These are phyloP conservation scores for Triticum dicoccoides DNA, from an alignment of 176 grass and related monocot genomes.

Conservation along the genomic window DNA sequence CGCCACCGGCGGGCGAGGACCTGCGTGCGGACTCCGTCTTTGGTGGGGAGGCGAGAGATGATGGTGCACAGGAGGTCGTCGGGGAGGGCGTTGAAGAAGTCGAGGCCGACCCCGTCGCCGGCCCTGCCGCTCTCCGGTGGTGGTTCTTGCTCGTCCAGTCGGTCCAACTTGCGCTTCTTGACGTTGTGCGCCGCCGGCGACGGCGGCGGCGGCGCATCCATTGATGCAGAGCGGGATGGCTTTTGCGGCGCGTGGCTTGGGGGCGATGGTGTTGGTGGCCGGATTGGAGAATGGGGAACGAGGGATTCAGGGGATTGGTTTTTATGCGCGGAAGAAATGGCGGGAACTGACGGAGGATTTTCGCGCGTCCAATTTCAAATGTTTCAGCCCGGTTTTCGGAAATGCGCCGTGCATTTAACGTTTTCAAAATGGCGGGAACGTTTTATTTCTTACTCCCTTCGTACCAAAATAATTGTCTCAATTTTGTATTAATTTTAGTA, in stretches of 20 bases:
- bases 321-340: neutral
- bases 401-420: too few species aligned
- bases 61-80: conserved; percentile 5
- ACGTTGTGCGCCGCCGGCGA: neutral
- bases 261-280: neutral
- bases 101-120: neutral
- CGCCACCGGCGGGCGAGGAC: neutral
- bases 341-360: neutral
- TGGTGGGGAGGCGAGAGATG: conserved; percentile 1
- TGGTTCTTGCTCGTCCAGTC: neutral
- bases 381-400: too few species aligned
- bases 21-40: neutral
- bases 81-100: neutral
- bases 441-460: too few species aligned
- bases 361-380: too few species aligned
- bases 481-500: too few species aligned
- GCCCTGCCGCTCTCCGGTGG: neutral
- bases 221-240: neutral
- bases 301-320: neutral
- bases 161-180: neutral
- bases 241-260: neutral
- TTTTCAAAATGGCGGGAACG: too few species aligned
- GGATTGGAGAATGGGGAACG: neutral
- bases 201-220: neutral
- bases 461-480: too few species aligned